Conservation (phyloP, 1,284 basidiomycete species). For the Puccinia hordei region DNA sequence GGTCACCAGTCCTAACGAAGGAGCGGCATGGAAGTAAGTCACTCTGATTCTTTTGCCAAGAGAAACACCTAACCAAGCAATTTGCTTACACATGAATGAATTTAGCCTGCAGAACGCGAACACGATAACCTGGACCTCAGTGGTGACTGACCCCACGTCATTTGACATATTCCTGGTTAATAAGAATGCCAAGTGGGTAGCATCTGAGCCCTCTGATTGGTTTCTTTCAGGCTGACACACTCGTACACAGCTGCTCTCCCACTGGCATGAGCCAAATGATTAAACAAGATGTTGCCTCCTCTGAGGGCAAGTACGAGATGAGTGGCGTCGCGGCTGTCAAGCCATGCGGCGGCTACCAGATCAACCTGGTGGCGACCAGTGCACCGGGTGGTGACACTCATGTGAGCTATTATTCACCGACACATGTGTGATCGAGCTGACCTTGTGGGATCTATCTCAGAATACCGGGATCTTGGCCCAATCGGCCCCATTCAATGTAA, state of each 20-base stretch:
- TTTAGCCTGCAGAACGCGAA: neutral
- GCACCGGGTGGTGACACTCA: neutral
- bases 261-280: constrained; percentile 10
- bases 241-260: neutral
- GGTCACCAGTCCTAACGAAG: neutral
- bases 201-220: neutral
- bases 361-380: neutral
- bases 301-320: neutral
- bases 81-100: neutral
- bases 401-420: neutral
- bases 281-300: neutral
- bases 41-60: neutral
- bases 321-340: neutral
- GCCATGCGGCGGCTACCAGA: neutral
- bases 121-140: neutral
- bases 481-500: neutral
- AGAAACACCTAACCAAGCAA: neutral
- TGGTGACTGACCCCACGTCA: neutral
- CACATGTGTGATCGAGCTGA: neutral
- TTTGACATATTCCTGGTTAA: neutral
- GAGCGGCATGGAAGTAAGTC: neutral
- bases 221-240: neutral
- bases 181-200: neutral
- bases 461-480: neutral
- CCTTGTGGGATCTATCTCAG: neutral